These are phyloP conservation scores for Fusarium beomiforme DNA, from an alignment of 2,329 filamentous ascomycete species.

Conservation along the genomic window DNA sequence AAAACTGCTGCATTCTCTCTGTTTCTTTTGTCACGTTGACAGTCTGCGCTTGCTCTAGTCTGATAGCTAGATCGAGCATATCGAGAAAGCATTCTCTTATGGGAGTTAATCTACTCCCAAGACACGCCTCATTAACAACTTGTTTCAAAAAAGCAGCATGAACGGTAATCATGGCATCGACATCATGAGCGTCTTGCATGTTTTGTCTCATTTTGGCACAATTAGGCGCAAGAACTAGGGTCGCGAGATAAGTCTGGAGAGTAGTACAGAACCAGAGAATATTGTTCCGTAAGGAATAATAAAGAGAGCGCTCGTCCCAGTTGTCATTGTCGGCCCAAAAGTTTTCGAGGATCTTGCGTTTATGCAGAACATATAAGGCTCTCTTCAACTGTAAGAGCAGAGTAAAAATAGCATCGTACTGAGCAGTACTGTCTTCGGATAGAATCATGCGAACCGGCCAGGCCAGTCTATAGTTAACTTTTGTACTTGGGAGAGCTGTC, in stretches of 20 bases:
- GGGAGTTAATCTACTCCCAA: constrained; percentile 73
- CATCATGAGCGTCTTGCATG: constrained; percentile 71
- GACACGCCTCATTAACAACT: constrained; percentile 74
- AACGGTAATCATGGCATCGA: constrained; percentile 81
- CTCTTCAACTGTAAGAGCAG: constrained; percentile 82
- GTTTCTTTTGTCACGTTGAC: constrained; percentile 50
- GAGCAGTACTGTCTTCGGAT: constrained; percentile 67
- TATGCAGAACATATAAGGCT: constrained; percentile 73
- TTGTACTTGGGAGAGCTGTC: constrained; percentile 67
- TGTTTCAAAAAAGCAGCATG: constrained; percentile 72
- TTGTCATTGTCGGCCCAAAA: constrained; percentile 50
- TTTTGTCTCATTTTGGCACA: constrained; percentile 64
- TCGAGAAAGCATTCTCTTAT: constrained; percentile 79
- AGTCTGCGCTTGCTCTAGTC: constrained; percentile 70
- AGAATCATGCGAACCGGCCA: constrained; percentile 79
- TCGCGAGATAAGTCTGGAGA: constrained; percentile 79
- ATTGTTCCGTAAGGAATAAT: constrained; percentile 71
- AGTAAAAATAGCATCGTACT: constrained; percentile 78
- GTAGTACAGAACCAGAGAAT: constrained; percentile 82
- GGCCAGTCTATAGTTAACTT: constrained; percentile 73
- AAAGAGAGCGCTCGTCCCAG: constrained; percentile 58
- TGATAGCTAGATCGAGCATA: constrained; percentile 78
- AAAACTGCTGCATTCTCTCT: constrained; percentile 48
- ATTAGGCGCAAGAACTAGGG: constrained; percentile 73
- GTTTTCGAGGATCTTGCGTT: constrained; percentile 57